Evolutionary conservation across 129 eudicot genomes (phyloP).

Genomic region (Mikania micrantha): DNA sequence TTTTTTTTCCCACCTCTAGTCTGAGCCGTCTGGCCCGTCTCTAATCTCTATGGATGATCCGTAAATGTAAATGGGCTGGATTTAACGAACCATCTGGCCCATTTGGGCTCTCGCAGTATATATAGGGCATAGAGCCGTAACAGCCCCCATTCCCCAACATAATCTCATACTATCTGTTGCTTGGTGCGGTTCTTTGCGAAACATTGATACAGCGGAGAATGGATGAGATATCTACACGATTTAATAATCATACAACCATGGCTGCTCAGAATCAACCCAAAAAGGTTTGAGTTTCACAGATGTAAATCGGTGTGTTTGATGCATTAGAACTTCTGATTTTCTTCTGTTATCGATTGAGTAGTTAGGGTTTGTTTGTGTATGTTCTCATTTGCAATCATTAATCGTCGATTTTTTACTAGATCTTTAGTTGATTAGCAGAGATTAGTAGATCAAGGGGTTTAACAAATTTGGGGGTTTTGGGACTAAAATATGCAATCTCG

Average conservation of each 20-base stretch:
- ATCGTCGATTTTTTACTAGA: background rate
- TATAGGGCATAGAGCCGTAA: too few species aligned
- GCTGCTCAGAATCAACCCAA: slow-evolving; percentile 3
- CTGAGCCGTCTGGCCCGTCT: too few species aligned
- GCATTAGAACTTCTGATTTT: background rate
- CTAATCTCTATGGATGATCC: too few species aligned
- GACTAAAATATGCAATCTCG: slow-evolving; percentile 37
- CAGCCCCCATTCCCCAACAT: too few species aligned
- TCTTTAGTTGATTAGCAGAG: slow-evolving; percentile 14
- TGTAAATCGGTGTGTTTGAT: slow-evolving; percentile 8
- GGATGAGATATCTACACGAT: slow-evolving; percentile 9
- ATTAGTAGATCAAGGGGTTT: slow-evolving; percentile 24
- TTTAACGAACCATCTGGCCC: too few species aligned
- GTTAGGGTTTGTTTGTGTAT: slow-evolving; percentile 5
- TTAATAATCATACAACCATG: background rate
- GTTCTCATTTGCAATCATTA: background rate
- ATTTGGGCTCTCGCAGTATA: too few species aligned
- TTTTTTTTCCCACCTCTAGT: too few species aligned
- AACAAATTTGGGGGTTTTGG: slow-evolving; percentile 14
- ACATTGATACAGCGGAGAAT: slow-evolving; percentile 6
- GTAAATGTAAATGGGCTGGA: too few species aligned
- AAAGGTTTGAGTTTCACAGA: slow-evolving; percentile 18
- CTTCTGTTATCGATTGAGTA: background rate
- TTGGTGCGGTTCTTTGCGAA: background rate
- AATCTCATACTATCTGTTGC: background rate